phyloP scores from a whole-genome alignment of 345 rosid species.

The Lepidium didymum region DNA sequence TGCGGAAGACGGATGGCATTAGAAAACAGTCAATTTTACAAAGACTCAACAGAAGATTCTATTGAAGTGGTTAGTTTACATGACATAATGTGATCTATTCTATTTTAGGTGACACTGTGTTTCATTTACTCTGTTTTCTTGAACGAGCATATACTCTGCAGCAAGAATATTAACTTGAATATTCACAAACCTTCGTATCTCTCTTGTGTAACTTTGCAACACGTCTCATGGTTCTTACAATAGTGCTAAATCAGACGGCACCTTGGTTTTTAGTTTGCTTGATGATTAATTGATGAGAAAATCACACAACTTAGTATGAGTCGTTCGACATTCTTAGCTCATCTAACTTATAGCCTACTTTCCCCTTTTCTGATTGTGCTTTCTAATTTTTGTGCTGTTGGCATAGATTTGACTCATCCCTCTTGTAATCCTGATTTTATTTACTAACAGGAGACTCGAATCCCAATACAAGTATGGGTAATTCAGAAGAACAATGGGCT shows the following conservation, averaged over 20 bases:
- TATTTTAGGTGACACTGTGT: conserved; percentile 3
- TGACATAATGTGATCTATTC: neutral
- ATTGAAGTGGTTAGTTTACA: conserved; percentile 57
- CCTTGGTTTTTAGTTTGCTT: conserved; percentile 3
- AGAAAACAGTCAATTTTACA: conserved; percentile 50
- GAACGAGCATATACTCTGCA: neutral
- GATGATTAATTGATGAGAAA: conserved; percentile 3
- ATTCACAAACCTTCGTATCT: neutral
- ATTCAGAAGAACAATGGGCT: conserved; percentile 68
- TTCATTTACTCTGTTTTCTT: conserved; percentile 11
- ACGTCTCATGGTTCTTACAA: conserved; percentile 4
- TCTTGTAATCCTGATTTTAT: neutral
- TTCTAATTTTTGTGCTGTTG: neutral
- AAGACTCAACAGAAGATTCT: conserved; percentile 40
- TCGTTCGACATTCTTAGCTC: conserved; percentile 4
- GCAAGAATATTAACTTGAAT: neutral
- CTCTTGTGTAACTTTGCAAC: neutral
- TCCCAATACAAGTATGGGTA: conserved; percentile 84
- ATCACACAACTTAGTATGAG: neutral
- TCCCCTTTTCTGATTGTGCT: neutral
- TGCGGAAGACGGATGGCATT: conserved; percentile 54
- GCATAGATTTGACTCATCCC: conserved; percentile 3
- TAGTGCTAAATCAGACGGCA: neutral
- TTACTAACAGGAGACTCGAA: conserved; percentile 66
- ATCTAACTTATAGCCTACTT: neutral